Percentiles rank a stretch among this genome's conserved stretches.
Evolutionary conservation across 331 rosid genomes (phyloP).

Genomic region (Saraca asoca): DNA sequence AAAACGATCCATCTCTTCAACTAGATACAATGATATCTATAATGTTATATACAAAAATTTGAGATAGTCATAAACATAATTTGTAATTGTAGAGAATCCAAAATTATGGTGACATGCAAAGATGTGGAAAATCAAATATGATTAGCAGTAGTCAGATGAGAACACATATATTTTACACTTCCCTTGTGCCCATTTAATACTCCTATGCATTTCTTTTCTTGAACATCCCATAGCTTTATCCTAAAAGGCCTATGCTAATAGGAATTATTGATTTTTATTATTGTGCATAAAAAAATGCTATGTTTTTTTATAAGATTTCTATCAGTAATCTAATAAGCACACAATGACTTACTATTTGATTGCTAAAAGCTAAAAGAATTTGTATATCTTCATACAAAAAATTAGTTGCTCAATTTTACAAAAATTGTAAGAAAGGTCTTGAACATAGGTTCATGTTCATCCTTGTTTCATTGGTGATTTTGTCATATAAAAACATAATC

Average conservation of each 20-base stretch:
- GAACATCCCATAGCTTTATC: slow-evolving; percentile 65
- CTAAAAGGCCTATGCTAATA: not conserved
- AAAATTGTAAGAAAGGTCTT: no score
- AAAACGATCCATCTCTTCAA: slow-evolving; percentile 67
- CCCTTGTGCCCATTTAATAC: slow-evolving; percentile 55
- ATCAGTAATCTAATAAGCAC: no score
- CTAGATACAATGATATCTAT: slow-evolving; percentile 56
- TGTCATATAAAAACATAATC: no score
- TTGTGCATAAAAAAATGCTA: no score
- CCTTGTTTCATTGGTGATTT: no score
- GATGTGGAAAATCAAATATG: not conserved
- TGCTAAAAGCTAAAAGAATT: no score
- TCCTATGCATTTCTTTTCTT: slow-evolving; percentile 51
- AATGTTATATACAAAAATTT: not conserved
- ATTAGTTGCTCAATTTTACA: no score
- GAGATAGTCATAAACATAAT: not conserved
- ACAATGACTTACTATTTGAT: no score
- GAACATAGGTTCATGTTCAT: no score
- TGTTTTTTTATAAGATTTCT: no score
- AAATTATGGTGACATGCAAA: not conserved
- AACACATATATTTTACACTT: slow-evolving; percentile 58
- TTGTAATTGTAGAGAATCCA: not conserved
- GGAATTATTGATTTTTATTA: no score
- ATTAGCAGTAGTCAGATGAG: slow-evolving; percentile 59
- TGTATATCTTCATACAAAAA: no score